A percentile compares a stretch with the other conserved stretches of the same genome.
Evolutionary conservation across 2,329 filamentous ascomycete species (phyloP).

Genomic region (Scedosporium minutisporum): DNA sequence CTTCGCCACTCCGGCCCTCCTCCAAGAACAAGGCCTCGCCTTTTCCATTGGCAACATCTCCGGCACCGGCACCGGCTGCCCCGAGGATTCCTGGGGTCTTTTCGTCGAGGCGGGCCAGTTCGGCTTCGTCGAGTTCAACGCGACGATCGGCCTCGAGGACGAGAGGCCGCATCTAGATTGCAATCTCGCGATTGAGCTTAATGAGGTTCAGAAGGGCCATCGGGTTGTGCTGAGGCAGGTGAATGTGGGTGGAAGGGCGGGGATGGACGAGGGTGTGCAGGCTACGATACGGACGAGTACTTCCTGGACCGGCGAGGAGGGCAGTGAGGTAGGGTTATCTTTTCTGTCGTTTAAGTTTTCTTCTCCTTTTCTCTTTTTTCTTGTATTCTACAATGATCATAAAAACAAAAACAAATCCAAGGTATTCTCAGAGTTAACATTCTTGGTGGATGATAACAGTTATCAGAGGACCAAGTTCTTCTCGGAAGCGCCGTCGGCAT

Average conservation of each 20-base stretch:
- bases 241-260: neutral
- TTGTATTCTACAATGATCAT: no score
- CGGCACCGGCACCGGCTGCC: neutral
- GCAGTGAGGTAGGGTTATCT: neutral
- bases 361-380: neutral
- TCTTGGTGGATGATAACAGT: neutral
- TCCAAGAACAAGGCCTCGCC: neutral
- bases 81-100: neutral
- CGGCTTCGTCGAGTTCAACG: conserved; percentile 1
- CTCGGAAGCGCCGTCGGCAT: conserved; percentile 1
- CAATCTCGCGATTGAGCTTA: neutral
- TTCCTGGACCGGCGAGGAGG: conserved; percentile 1
- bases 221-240: neutral
- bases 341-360: no score
- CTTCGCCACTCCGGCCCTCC: neutral
- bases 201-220: neutral
- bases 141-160: neutral
- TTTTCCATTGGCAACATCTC: neutral
- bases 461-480: conserved; percentile 1
- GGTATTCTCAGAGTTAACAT: no score
- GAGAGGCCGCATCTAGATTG: neutral
- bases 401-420: no score
- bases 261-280: neutral
- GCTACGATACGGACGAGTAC: neutral
- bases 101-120: neutral